These are phyloP conservation scores for Sequoia sempervirens DNA, from an alignment of 75 land plant genomes.

Conservation along the genomic window DNA sequence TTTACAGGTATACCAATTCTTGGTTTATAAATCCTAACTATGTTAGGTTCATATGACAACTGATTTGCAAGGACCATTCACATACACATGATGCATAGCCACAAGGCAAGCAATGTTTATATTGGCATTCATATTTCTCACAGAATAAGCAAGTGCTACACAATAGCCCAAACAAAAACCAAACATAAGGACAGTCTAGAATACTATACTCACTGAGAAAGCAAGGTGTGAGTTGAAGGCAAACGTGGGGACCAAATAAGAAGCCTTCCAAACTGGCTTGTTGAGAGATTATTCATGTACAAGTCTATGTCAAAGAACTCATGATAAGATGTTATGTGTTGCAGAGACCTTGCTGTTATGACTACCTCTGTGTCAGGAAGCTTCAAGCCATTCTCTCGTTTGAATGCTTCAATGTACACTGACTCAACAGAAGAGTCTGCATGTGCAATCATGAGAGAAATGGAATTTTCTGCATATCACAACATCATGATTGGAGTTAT, in stretches of 20 bases:
- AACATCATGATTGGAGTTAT: not conserved
- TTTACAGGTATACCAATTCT: not conserved
- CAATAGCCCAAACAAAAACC: slow-evolving; percentile 1
- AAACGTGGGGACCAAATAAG: slow-evolving; percentile 70
- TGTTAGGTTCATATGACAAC: not conserved
- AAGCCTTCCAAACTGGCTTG: slow-evolving; percentile 51
- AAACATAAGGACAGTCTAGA: slow-evolving; percentile 1
- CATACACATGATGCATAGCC: not conserved
- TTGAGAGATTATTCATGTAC: slow-evolving; percentile 39
- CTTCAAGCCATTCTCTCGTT: slow-evolving; percentile 1
- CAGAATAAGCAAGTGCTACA: not conserved
- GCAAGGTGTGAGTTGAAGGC: slow-evolving; percentile 81
- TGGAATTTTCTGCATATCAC: slow-evolving; percentile 2
- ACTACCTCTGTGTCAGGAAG: not conserved
- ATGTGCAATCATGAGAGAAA: not conserved
- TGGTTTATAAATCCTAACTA: not conserved
- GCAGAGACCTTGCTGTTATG: slow-evolving; percentile 2
- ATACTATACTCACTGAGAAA: slow-evolving; percentile 59
- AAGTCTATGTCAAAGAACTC: slow-evolving; percentile 25
- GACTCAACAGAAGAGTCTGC: slow-evolving; percentile 10
- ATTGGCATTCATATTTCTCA: not conserved
- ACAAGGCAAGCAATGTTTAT: not conserved
- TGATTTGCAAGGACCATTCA: not conserved
- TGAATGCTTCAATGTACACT: not conserved
- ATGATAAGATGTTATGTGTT: not conserved